A percentile compares a stretch with the other conserved stretches of the same genome.
Conservation (phyloP, 2,329 filamentous ascomycete genomes). For the Pseudodiploospora longispora region DNA sequence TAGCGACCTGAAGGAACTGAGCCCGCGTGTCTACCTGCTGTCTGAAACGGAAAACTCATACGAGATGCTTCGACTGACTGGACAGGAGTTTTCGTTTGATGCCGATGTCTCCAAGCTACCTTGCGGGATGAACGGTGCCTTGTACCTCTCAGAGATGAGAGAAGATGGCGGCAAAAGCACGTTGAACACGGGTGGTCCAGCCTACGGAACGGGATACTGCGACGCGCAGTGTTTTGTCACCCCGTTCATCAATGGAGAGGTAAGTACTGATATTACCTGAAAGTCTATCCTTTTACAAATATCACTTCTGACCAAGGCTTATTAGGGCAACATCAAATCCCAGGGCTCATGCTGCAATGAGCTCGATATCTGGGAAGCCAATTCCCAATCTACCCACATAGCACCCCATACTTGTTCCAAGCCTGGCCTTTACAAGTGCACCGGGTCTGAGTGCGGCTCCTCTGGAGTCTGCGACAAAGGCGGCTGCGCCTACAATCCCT, state of each 20-base stretch:
- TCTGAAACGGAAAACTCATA: slow-evolving; percentile 46
- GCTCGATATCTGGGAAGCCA: slow-evolving; percentile 50
- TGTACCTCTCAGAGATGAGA: slow-evolving; percentile 51
- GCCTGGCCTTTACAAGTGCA: slow-evolving; percentile 34
- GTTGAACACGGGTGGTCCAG: slow-evolving; percentile 48
- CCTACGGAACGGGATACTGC: slow-evolving; percentile 57
- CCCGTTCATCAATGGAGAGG: slow-evolving; percentile 42
- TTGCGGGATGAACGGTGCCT: slow-evolving; percentile 60
- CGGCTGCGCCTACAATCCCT: slow-evolving; percentile 38
- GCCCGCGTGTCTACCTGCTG: slow-evolving; percentile 51
- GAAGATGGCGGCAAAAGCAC: slow-evolving; percentile 50
- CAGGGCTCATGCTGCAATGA: slow-evolving; percentile 45
- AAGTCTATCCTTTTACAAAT: too few species aligned
- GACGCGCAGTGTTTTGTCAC: slow-evolving; percentile 49
- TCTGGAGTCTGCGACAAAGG: slow-evolving; percentile 35
- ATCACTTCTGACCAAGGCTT: slow-evolving; percentile 5
- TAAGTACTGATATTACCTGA: slow-evolving; percentile 15
- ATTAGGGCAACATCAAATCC: slow-evolving; percentile 27
- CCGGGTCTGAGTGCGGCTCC: slow-evolving; percentile 30
- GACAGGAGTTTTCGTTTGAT: slow-evolving; percentile 57
- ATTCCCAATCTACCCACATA: slow-evolving; percentile 34
- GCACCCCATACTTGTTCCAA: slow-evolving; percentile 42
- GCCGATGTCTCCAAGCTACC: slow-evolving; percentile 57
- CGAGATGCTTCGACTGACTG: slow-evolving; percentile 50
- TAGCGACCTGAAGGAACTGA: slow-evolving; percentile 14